Evolutionary conservation across 108 stramenopile genomes (phyloP).

Genomic region (Nannochloropsis oceanica): DNA sequence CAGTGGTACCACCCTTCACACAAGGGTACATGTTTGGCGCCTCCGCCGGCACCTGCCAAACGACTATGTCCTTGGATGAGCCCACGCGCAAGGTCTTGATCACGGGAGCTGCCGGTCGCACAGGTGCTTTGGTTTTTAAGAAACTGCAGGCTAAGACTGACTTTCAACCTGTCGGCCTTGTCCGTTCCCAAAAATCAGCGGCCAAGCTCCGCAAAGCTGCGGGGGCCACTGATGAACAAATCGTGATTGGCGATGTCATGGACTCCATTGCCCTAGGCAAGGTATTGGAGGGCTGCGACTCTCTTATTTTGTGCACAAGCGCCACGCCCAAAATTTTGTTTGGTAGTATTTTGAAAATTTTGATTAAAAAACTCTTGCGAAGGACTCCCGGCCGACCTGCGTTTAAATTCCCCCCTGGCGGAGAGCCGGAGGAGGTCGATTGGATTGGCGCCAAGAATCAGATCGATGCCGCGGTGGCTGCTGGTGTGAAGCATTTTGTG

Average conservation of each 20-base stretch:
- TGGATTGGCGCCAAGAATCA: conserved; percentile 69
- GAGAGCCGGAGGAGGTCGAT: conserved; percentile 51
- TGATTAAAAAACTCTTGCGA: conserved; percentile 13
- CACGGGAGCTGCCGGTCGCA: conserved; percentile 19
- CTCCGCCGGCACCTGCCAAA: neutral
- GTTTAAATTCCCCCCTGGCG: conserved; percentile 49
- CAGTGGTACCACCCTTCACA: neutral
- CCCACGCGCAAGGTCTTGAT: neutral
- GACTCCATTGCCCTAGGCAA: conserved; percentile 30
- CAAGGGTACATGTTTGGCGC: neutral
- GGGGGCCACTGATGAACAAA: neutral
- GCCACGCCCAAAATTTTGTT: conserved; percentile 48
- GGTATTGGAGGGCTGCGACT: conserved; percentile 46
- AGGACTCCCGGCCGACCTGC: conserved; percentile 39
- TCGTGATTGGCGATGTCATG: conserved; percentile 48
- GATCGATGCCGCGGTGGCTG: conserved; percentile 61
- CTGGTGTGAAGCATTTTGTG: conserved; percentile 61
- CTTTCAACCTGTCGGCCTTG: conserved; percentile 7
- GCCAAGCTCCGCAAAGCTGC: neutral
- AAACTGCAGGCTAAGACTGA: conserved; percentile 12
- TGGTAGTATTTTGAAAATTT: neutral
- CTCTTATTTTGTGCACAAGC: conserved; percentile 57
- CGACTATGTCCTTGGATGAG: neutral
- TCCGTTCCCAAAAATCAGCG: conserved; percentile 6
- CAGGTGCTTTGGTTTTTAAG: conserved; percentile 17